Base-by-base conservation (phyloP, 345 rosid species). In the Conringia planisiliqua region DNA sequence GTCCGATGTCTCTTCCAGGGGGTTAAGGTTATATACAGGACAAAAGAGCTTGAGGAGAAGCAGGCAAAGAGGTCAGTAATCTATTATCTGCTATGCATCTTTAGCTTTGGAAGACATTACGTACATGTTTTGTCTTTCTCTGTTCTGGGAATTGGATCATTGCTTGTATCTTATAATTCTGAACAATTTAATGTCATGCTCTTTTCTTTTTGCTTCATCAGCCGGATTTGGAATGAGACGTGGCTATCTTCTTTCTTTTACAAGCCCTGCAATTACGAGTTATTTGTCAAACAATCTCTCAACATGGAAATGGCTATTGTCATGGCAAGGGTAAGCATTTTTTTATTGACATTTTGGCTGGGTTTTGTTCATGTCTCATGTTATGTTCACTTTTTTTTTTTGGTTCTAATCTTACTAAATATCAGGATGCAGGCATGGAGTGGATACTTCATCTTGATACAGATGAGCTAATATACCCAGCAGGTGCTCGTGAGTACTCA, bases 271-370 rank as follows among this genome's bases (percentile, higher is more conserved):
- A 95, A 92, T 78, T 90, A 90, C 71, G 98, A 95, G 83, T 81
- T 95, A 62, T 95, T 95, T 80, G 99, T 95, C 62, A 95, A 95
- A 83, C 99, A 95, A 75, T 90, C 97, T 67, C 97, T 95, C 83
- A 89, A 95, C 78, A 95, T 95, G 99, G 99, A 95, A 86, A 95
- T 92, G 97, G 99, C 97, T 52, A 90, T 95, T 78, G 88, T 88
- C 83, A 90, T 89, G 99, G 99, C 97, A 74, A 92, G 98, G 96
- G 99, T 95, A 92, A 66, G 91, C 24, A 36, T n/a, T 74, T 36
- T 51, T 13, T 54, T 57, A 38, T 52, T 10, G 61, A 56, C 62
- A 43, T 62, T 74, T 43, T 74, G 66, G 65, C 70, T 72, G 76
- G 18, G 8, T 59, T 46, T 48, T 44, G 56, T 17, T 39, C 56